Conservation (phyloP, 2,329 filamentous ascomycete genomes). For the Colletotrichum australisinense region DNA sequence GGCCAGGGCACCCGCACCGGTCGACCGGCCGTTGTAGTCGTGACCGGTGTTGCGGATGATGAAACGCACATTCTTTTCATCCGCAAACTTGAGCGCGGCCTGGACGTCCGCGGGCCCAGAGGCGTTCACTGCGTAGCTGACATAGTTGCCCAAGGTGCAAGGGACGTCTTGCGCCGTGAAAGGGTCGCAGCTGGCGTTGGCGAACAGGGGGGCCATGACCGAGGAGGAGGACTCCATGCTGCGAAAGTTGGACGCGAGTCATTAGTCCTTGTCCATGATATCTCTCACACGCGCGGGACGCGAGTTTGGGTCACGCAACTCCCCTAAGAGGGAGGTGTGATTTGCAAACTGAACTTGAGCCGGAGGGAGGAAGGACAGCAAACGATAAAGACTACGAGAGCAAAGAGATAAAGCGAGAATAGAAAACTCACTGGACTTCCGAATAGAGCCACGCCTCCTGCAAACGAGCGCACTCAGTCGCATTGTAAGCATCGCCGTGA, state of each 20-base stretch:
- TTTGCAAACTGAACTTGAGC: background rate
- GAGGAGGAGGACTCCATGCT: slow-evolving; percentile 32
- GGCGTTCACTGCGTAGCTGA: slow-evolving; percentile 40
- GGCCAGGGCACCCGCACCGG: slow-evolving; percentile 59
- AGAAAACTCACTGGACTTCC: slow-evolving; percentile 22
- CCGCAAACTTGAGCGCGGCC: slow-evolving; percentile 50
- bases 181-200: slow-evolving; percentile 44
- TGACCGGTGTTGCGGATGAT: slow-evolving; percentile 49
- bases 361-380: background rate
- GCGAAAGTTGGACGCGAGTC: slow-evolving; percentile 2
- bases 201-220: slow-evolving; percentile 45
- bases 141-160: slow-evolving; percentile 49
- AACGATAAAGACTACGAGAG: background rate
- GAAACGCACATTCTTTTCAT: slow-evolving; percentile 49
- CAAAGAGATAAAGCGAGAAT: background rate
- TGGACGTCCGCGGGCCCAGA: slow-evolving; percentile 46
- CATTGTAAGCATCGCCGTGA: slow-evolving; percentile 25
- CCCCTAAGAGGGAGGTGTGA: background rate
- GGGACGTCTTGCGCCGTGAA: slow-evolving; percentile 47
- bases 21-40: slow-evolving; percentile 57
- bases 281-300: background rate
- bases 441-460: slow-evolving; percentile 31
- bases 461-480: slow-evolving; percentile 25
- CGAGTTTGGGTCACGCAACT: background rate
- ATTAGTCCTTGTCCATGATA: slow-evolving; percentile 38